Base-by-base conservation (phyloP, 73 alveolate species). In the Paramecium biaurelia region DNA sequence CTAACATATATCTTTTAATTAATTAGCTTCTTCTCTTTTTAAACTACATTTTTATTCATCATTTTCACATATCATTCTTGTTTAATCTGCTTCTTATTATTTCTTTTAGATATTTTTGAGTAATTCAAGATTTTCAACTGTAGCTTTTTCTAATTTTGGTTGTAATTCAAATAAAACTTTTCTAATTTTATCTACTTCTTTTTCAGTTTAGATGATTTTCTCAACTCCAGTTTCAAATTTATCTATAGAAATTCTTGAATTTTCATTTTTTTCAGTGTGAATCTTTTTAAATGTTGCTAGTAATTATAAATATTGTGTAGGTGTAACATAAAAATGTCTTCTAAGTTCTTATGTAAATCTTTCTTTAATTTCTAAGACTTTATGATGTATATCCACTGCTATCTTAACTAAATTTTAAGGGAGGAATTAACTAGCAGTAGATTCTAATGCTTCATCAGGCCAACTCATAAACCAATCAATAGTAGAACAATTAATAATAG, bases 341-440 rank as follows among this genome's bases (percentile, higher is more conserved):
- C 99, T 95, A 35, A 97, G 95, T 94, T 99, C 99, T 93, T 95
- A 95, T 30, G 72, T 86, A 93, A 97, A 98, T 92, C 95, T 95
- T 70, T 47, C 92, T 7, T 99, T 89, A 76, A 97, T 93, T 32
- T 95, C 82, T 42, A 96, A 94, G 45, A 97, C 99, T 93, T 99
- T 95, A 89, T 94, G 96, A 94, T 99, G 99, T 99, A 98, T 98
- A 82, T 97, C 99, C n/a, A 99, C 99, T 59, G 99, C 99, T 6
- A 98, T 74, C 35, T 74, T 74, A 21, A 98, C 97, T 49, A 99
- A 99, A 92, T 98, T 95, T 89, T 96, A 95, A 10, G 76, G 84
- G 7, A 43, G 63, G 42, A 63, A 72, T 35, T 70, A 53, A 42
- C 45, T 84, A 15, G 97, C 95, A 38, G 94, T 85, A 20, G 93